Evolutionary conservation across 768 basidiomycete genomes (phyloP), one percentile per base, ranked within the genome.

Genomic region (Polyporus arcularius): DNA sequence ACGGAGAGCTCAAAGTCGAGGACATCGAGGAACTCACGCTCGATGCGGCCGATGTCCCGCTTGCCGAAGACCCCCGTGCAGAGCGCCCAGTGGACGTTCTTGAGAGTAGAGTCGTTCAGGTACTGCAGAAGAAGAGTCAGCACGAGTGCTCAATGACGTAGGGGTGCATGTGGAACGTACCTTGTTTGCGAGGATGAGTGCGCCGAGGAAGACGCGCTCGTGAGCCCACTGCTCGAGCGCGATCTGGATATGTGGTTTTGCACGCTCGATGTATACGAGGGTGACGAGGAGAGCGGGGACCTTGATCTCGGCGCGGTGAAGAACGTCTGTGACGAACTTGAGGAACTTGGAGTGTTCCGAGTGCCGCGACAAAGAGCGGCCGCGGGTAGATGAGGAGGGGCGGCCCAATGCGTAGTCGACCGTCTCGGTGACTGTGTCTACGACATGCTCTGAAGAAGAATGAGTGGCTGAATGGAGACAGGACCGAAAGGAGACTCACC

Each of bases 61-160:
- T 89, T 90, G 65, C 89, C 88, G 70, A 92, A 92, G 30, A 91
- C 86, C 32, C 87, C 87, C 0, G 90, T 90, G 74, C 89, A 90
- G n/a, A 89, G 78, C 9, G 89, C 88, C 92, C 92, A 95, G 73
- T 95, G 92, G 52, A 90, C 81, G 75, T 95, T 95, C 81, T 95
- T 95, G 15, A 94, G 82, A 30, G 90, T 92, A 15, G 89, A 92
- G 72, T 96, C 94, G 72, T 95, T 94, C 39, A 89, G 77, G 71
- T 94, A 94, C 85, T 91, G 61, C 45, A 38, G 40, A 51, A 48
- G 54, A 49, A 57, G 35, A 28, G 28, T 46, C 18, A 26, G 50
- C 30, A 45, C 18, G 28, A n/a, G 28, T 18, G 15, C 28, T 57
- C 30, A 57, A 65, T 57, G 65, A 42, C 35, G 28, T 35, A 28